Conservation (phyloP, 208 protist species). For the Trypanosoma cruzi region DNA sequence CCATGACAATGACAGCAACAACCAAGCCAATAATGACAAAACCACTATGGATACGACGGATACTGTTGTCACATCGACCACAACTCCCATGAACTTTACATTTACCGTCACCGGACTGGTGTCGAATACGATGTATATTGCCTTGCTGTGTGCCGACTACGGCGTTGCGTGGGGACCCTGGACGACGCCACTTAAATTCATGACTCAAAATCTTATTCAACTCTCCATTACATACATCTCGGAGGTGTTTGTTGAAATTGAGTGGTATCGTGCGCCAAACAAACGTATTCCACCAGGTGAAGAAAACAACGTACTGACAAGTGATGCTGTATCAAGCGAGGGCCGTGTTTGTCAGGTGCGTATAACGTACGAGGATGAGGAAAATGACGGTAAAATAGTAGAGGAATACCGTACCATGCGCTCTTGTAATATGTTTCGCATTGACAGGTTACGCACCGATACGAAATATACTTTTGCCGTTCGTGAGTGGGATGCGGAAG, state of each 20-base stretch:
- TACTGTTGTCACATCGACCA: not conserved
- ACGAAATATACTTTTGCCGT: slow-evolving; percentile 91
- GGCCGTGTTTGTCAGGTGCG: slow-evolving; percentile 79
- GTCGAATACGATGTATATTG: slow-evolving; percentile 89
- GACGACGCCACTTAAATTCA: slow-evolving; percentile 83
- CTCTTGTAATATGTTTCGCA: slow-evolving; percentile 76
- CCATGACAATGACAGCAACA: not conserved
- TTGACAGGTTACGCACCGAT: slow-evolving; percentile 78
- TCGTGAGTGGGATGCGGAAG: slow-evolving; percentile 89
- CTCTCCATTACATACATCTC: slow-evolving; percentile 88
- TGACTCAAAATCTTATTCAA: slow-evolving; percentile 93
- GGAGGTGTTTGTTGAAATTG: slow-evolving; percentile 90
- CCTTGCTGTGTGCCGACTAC: slow-evolving; percentile 82
- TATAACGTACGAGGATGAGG: slow-evolving; percentile 62
- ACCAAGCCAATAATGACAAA: not conserved
- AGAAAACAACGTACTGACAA: slow-evolving; percentile 56
- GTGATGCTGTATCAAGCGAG: slow-evolving; percentile 52
- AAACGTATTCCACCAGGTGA: slow-evolving; percentile 64
- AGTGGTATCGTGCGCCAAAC: slow-evolving; percentile 88
- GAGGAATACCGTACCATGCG: slow-evolving; percentile 80
- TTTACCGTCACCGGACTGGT: slow-evolving; percentile 77
- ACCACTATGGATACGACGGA: slow-evolving; percentile 8
- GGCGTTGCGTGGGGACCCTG: slow-evolving; percentile 78
- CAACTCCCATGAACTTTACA: slow-evolving; percentile 7
- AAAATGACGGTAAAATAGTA: slow-evolving; percentile 30